Evolutionary conservation across 169 alveolate genomes (phyloP).

Genomic region (Plasmodium cynomolgi): DNA sequence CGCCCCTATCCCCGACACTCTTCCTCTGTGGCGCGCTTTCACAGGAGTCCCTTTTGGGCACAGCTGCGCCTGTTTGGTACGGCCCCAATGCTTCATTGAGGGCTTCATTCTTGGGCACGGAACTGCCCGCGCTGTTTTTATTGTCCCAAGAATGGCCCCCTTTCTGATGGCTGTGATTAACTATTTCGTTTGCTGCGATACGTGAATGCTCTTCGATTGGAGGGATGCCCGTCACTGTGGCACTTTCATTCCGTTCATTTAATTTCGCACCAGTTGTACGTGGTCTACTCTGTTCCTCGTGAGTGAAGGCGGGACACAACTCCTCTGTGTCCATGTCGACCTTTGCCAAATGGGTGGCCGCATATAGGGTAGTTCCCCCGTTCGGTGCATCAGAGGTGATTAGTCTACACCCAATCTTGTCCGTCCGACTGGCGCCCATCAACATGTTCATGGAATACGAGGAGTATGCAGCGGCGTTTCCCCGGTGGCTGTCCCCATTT

Average conservation of each 20-base stretch:
- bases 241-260: neutral
- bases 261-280: neutral
- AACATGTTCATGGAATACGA: neutral
- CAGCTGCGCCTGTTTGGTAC: neutral
- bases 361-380: neutral
- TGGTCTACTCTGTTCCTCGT: neutral
- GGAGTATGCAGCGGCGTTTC: neutral
- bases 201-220: neutral
- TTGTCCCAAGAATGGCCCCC: neutral
- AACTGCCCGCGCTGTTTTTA: neutral
- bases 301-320: neutral
- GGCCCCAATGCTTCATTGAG: slow-evolving; percentile 11
- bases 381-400: neutral
- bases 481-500: neutral
- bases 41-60: neutral
- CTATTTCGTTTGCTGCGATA: neutral
- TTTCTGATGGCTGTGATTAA: neutral
- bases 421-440: neutral
- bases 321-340: neutral
- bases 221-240: neutral
- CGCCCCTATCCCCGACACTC: slow-evolving; percentile 47
- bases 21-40: slow-evolving; percentile 12
- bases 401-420: neutral
- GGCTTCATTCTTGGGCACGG: neutral
- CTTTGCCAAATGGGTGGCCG: neutral